Conservation (phyloP, 2,329 filamentous ascomycete species). For the Hymenoscyphus albidus region DNA sequence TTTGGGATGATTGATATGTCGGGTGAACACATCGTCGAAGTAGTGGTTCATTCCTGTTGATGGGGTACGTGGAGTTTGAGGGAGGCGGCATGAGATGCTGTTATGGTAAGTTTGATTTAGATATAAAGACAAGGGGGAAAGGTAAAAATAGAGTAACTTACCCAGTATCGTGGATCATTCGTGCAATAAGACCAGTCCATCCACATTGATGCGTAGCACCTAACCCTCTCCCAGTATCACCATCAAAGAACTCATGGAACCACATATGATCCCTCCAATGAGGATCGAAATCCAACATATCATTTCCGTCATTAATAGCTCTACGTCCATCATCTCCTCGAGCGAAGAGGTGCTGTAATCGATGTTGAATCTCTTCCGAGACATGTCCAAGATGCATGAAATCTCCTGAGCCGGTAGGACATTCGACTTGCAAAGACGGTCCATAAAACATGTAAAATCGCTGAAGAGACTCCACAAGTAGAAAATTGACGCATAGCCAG, state of each 20-base stretch:
- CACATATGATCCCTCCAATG: slow-evolving; percentile 92
- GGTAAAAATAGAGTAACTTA: slow-evolving; percentile 45
- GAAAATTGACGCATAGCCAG: slow-evolving; percentile 94
- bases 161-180: slow-evolving; percentile 97
- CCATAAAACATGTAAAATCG: slow-evolving; percentile 97
- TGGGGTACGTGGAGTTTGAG: slow-evolving; percentile 88
- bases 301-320: slow-evolving; percentile 80
- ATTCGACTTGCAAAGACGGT: slow-evolving; percentile 82
- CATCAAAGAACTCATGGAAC: slow-evolving; percentile 98
- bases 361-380: slow-evolving; percentile 90
- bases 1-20: slow-evolving; percentile 42
- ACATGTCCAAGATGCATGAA: slow-evolving; percentile 95
- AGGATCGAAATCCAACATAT: slow-evolving; percentile 84
- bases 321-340: slow-evolving; percentile 80
- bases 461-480: slow-evolving; percentile 90
- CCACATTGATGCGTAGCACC: slow-evolving; percentile 93
- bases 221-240: slow-evolving; percentile 81
- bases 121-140: not conserved
- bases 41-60: slow-evolving; percentile 83
- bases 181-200: slow-evolving; percentile 92
- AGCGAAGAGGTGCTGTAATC: slow-evolving; percentile 86
- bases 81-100: slow-evolving; percentile 82
- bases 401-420: slow-evolving; percentile 87
- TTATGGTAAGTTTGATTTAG: slow-evolving; percentile 40
- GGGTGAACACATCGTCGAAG: slow-evolving; percentile 84